A percentile compares a stretch with the other conserved stretches of the same genome.
Conservation (phyloP, 768 basidiomycete genomes). For the Boletus vermiculosoides region DNA sequence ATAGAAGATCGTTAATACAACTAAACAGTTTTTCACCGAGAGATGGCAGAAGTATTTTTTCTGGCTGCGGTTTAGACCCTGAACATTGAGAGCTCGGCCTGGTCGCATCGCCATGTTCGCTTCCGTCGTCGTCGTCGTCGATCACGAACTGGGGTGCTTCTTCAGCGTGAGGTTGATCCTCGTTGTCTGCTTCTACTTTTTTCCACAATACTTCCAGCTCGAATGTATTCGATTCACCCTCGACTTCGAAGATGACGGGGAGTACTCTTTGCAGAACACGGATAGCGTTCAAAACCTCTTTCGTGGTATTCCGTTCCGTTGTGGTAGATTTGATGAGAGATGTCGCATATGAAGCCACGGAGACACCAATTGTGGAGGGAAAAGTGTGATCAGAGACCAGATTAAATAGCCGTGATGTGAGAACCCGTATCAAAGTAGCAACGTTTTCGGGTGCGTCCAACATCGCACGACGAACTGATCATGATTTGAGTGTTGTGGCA, state of each 20-base stretch:
- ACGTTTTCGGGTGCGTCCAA: slow-evolving; percentile 84
- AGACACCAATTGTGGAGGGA: slow-evolving; percentile 54
- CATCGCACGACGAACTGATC: slow-evolving; percentile 76
- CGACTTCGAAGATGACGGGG: slow-evolving; percentile 84
- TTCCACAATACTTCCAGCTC: slow-evolving; percentile 86
- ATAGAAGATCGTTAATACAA: slow-evolving; percentile 81
- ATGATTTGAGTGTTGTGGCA: slow-evolving; percentile 6
- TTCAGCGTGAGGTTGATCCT: slow-evolving; percentile 21
- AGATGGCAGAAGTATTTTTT: slow-evolving; percentile 62
- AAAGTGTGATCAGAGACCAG: slow-evolving; percentile 80
- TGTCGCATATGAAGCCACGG: slow-evolving; percentile 64
- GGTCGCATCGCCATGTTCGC: slow-evolving; percentile 40
- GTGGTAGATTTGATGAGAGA: slow-evolving; percentile 64
- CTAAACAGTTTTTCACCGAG: slow-evolving; percentile 78
- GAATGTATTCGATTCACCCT: slow-evolving; percentile 68
- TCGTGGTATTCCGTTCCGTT: slow-evolving; percentile 66
- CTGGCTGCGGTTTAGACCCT: slow-evolving; percentile 32
- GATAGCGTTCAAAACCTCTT: slow-evolving; percentile 90
- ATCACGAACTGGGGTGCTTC: slow-evolving; percentile 77
- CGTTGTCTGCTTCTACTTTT: slow-evolving; percentile 49
- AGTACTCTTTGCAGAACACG: slow-evolving; percentile 85
- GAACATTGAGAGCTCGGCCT: slow-evolving; percentile 14
- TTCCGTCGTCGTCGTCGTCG: slow-evolving; percentile 69
- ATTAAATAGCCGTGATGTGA: slow-evolving; percentile 68
- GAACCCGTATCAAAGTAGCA: slow-evolving; percentile 72